Conservation (phyloP, 2,329 filamentous ascomycete genomes). For the Cladosporium sp. region DNA sequence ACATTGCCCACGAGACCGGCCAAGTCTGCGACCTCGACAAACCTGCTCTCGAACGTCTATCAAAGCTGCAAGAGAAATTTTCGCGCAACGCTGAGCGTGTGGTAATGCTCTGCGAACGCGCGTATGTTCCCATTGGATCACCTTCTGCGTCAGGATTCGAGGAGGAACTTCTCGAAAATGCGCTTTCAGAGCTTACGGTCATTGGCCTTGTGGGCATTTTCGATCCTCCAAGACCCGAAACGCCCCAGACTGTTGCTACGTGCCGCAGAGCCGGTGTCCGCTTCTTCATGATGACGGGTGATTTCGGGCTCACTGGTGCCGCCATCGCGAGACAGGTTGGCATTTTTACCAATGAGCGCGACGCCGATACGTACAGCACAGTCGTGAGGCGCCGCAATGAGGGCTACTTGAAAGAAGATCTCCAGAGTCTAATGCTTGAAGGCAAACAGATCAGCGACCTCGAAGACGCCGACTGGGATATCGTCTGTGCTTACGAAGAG, state of each 20-base stretch:
- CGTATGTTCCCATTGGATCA: constrained; percentile 24
- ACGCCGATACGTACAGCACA: constrained; percentile 41
- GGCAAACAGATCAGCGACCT: constrained; percentile 46
- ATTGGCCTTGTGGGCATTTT: constrained; percentile 36
- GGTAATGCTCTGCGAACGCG: constrained; percentile 46
- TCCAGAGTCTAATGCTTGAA: constrained; percentile 35
- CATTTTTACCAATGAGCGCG: constrained; percentile 41
- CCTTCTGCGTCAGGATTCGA: constrained; percentile 50
- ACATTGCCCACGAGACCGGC: constrained; percentile 22
- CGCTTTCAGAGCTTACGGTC: constrained; percentile 28
- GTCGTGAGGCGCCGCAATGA: neutral
- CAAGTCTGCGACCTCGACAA: constrained; percentile 40
- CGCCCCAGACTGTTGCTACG: constrained; percentile 43
- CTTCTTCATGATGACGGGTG: constrained; percentile 52
- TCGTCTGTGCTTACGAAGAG: constrained; percentile 42
- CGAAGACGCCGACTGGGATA: constrained; percentile 48
- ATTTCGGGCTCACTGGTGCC: constrained; percentile 47
- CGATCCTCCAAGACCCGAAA: constrained; percentile 36
- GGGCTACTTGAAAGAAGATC: neutral
- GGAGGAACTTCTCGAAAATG: constrained; percentile 47
- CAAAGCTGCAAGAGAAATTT: constrained; percentile 42
- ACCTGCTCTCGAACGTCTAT: constrained; percentile 37
- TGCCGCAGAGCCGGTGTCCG: constrained; percentile 49
- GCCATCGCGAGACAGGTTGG: constrained; percentile 50
- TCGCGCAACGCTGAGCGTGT: constrained; percentile 48